A percentile compares a stretch with the other conserved stretches of the same genome.
Conservation (phyloP, 2,329 filamentous ascomycete species). For the Lomentospora prolificans region DNA sequence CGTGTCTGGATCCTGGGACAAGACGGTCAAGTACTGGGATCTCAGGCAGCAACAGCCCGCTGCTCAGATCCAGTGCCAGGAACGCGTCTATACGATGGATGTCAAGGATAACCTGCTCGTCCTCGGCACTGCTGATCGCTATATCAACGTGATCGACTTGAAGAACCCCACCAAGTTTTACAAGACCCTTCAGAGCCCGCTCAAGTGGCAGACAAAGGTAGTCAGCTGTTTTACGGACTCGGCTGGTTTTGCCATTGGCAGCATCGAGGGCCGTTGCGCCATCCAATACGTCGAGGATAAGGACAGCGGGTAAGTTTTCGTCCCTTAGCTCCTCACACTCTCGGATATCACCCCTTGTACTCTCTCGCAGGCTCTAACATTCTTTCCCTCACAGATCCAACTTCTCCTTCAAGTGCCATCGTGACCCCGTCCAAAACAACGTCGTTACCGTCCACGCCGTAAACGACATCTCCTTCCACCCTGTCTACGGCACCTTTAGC, state of each 20-base stretch:
- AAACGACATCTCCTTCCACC: conserved; percentile 97
- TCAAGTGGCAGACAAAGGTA: conserved; percentile 96
- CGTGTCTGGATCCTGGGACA: conserved; percentile 88
- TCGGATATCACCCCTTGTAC: background rate
- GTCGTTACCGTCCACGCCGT: conserved; percentile 86
- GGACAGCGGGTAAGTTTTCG: conserved; percentile 53
- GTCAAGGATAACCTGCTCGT: conserved; percentile 82
- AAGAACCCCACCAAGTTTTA: conserved; percentile 83
- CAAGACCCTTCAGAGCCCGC: conserved; percentile 89
- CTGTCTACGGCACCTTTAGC: conserved; percentile 93
- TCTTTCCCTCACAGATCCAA: conserved; percentile 52
- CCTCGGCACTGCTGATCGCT: conserved; percentile 85
- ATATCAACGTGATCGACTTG: conserved; percentile 91
- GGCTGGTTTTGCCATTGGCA: conserved; percentile 86
- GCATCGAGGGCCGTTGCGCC: conserved; percentile 92
- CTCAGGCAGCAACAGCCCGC: conserved; percentile 56
- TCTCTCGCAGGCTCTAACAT: background rate
- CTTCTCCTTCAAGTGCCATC: conserved; percentile 99
- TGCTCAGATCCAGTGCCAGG: conserved; percentile 57
- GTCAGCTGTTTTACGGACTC: conserved; percentile 93
- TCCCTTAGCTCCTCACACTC: background rate
- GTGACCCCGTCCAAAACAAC: conserved; percentile 66
- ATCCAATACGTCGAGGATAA: conserved; percentile 99
- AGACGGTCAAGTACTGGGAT: conserved; percentile 86
- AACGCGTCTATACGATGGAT: conserved; percentile 86